These are phyloP conservation scores for Carex myosuroides DNA, from an alignment of 176 grass and related monocot genomes.

Conservation along the genomic window DNA sequence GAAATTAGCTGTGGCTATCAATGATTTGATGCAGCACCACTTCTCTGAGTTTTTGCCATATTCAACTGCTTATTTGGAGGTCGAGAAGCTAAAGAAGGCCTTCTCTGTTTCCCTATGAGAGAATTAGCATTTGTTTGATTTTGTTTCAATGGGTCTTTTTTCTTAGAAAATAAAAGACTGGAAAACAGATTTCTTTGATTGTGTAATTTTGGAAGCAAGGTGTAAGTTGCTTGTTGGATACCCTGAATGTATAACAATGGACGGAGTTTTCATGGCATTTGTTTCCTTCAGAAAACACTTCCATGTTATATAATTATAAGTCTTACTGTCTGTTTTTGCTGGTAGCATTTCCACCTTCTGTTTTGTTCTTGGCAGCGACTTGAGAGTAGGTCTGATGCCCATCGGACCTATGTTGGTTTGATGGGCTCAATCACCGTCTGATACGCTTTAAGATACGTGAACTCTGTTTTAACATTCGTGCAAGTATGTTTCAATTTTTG, in stretches of 20 bases:
- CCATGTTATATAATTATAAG: background rate
- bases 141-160: conserved; percentile 22
- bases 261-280: background rate
- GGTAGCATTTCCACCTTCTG: too few relatives aligned
- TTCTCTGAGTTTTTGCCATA: conserved; percentile 97
- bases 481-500: too few relatives aligned
- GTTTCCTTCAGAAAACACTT: background rate
- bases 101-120: conserved; percentile 53
- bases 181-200: conserved; percentile 6
- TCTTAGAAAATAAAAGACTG: conserved; percentile 12
- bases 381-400: too few relatives aligned
- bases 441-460: too few relatives aligned
- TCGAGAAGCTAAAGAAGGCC: conserved; percentile 82
- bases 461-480: too few relatives aligned
- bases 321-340: background rate
- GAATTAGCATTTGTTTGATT: conserved; percentile 2
- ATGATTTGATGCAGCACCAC: conserved; percentile 94
- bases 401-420: too few relatives aligned
- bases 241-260: conserved; percentile 7
- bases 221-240: background rate
- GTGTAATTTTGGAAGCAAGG: conserved; percentile 12
- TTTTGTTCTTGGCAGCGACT: too few relatives aligned
- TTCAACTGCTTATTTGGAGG: conserved; percentile 86
- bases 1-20: conserved; percentile 81
- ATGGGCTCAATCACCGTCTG: too few relatives aligned